A percentile compares a stretch with the other conserved stretches of the same genome.
Conservation (phyloP, 2,329 filamentous ascomycete genomes). For the Fusarium continuum region DNA sequence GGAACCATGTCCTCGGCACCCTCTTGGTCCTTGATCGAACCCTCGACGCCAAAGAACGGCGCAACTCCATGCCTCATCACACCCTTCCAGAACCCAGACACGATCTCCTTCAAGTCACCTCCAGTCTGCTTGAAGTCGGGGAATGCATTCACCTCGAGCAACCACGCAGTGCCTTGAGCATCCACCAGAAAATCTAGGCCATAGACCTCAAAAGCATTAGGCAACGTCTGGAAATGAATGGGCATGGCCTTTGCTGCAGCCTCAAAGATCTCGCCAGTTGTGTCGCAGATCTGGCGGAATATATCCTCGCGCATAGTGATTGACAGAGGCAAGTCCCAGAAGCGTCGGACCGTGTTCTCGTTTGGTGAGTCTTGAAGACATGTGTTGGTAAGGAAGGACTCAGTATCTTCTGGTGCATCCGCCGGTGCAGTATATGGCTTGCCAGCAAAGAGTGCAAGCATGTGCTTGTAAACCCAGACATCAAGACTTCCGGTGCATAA, state of each 20-base stretch:
- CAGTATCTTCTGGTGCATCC: conserved; percentile 62
- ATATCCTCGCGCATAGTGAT: conserved; percentile 68
- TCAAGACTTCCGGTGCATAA: conserved; percentile 80
- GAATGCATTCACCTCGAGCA: conserved; percentile 95
- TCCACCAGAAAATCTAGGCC: conserved; percentile 92
- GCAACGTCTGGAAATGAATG: conserved; percentile 89
- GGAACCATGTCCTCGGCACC: conserved; percentile 58
- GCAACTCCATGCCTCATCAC: conserved; percentile 73
- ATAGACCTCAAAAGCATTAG: conserved; percentile 91
- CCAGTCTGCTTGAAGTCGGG: conserved; percentile 96
- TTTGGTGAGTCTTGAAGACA: conserved; percentile 77
- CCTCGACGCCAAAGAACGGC: conserved; percentile 68
- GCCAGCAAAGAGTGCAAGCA: conserved; percentile 92
- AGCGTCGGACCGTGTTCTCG: conserved; percentile 74
- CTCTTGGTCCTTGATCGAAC: conserved; percentile 33
- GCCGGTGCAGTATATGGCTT: conserved; percentile 75
- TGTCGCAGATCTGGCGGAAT: conserved; percentile 75
- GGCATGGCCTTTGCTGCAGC: conserved; percentile 85
- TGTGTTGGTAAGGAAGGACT: conserved; percentile 90
- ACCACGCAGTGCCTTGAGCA: conserved; percentile 68
- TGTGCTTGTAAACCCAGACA: conserved; percentile 86
- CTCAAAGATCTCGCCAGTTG: conserved; percentile 83
- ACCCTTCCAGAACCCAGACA: conserved; percentile 79
- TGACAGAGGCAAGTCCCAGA: conserved; percentile 70
- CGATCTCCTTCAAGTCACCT: conserved; percentile 75